Evolutionary conservation across 805 yeast species (phyloP).

Genomic region (Schwanniomyces pseudopolymorphus): DNA sequence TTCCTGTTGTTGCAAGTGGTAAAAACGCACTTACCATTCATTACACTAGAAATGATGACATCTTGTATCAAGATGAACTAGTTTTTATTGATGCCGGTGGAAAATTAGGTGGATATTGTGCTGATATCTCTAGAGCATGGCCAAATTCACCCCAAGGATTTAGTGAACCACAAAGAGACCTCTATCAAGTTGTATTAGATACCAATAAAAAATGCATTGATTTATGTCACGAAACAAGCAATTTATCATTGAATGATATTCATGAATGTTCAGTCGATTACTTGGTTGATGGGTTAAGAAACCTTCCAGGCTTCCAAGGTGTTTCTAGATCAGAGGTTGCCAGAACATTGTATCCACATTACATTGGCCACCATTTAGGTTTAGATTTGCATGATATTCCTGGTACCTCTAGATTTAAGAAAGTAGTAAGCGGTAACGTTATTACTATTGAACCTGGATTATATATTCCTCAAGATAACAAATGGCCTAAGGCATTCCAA

Average conservation of each 20-base stretch:
- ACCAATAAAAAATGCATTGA: conserved; percentile 80
- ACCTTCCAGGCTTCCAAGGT: conserved; percentile 62
- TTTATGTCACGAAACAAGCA: conserved; percentile 55
- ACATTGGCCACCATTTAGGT: conserved; percentile 94
- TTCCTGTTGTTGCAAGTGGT: conserved; percentile 97
- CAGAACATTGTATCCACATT: conserved; percentile 76
- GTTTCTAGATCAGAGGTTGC: conserved; percentile 53
- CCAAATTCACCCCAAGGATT: conserved; percentile 76
- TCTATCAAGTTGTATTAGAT: conserved; percentile 84
- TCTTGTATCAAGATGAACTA: conserved; percentile 71
- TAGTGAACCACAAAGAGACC: conserved; percentile 73
- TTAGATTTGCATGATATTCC: conserved; percentile 88
- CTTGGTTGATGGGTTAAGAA: conserved; percentile 63
- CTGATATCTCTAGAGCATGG: conserved; percentile 97
- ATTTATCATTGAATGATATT: conserved; percentile 64
- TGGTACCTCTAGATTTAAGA: conserved; percentile 52
- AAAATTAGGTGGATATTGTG: conserved; percentile 86
- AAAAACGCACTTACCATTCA: conserved; percentile 87
- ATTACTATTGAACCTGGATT: conserved; percentile 96
- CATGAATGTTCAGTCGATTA: conserved; percentile 66
- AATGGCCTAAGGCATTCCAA: conserved; percentile 77
- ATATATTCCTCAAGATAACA: conserved; percentile 72
- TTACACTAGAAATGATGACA: conserved; percentile 88
- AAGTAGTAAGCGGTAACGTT: conserved; percentile 69
- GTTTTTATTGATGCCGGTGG: conserved; percentile 97